Percentiles rank a stretch among this genome's conserved stretches.
These are phyloP conservation scores for Plenodomus lindquistii DNA, from an alignment of 2,329 filamentous ascomycete species.

Conservation along the genomic window DNA sequence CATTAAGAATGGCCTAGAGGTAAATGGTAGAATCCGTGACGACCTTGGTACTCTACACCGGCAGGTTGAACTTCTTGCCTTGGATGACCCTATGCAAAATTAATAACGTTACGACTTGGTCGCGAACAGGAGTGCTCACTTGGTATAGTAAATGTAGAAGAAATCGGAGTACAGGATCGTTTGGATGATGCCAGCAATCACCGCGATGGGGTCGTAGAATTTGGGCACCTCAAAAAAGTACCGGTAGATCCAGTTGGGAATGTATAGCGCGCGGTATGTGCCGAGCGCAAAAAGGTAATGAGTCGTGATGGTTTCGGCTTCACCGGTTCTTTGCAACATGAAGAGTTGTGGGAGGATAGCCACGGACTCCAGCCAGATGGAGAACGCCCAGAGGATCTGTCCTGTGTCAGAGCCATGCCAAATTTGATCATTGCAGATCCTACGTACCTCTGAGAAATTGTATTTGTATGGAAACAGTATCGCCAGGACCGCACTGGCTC, in stretches of 20 bases:
- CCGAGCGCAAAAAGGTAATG: conserved; percentile 96
- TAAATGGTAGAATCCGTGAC: neutral
- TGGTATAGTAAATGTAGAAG: conserved; percentile 99
- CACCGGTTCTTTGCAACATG: conserved; percentile 95
- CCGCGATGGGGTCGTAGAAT: conserved; percentile 83
- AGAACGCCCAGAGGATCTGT: conserved; percentile 94
- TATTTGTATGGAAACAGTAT: conserved; percentile 86
- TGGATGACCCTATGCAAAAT: conserved; percentile 50
- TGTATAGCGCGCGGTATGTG: conserved; percentile 89
- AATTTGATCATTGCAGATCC: neutral
- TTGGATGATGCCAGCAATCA: conserved; percentile 87
- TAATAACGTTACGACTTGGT: neutral
- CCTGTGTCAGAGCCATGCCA: conserved; percentile 11
- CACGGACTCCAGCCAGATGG: conserved; percentile 96
- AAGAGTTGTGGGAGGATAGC: conserved; percentile 97
- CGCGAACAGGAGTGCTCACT: conserved; percentile 58
- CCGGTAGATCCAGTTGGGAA: conserved; percentile 97
- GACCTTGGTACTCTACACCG: conserved; percentile 45
- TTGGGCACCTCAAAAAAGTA: conserved; percentile 71
- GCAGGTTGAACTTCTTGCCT: conserved; percentile 59
- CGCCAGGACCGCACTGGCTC: conserved; percentile 75
- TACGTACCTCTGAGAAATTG: conserved; percentile 65
- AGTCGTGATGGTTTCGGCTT: conserved; percentile 98
- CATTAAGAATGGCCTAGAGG: neutral
- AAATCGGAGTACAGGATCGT: conserved; percentile 97